Base-by-base conservation (phyloP, 805 yeast species). In the Maudiozyma turicensis region DNA sequence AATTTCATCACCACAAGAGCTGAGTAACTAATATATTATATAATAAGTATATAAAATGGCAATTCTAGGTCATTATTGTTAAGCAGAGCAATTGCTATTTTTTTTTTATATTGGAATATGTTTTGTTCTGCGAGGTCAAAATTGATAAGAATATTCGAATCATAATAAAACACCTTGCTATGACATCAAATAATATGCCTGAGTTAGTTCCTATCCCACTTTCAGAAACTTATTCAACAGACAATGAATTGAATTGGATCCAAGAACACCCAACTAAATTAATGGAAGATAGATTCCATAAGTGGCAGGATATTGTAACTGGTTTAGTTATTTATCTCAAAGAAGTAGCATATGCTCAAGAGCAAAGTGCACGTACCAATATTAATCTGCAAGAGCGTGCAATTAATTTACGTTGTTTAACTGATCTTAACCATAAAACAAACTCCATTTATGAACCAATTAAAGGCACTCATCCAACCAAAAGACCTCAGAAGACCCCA, bases 271-370 rank as follows among this genome's bases (percentile, higher is more conserved):
- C 96, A 34, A 86, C 95, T 3, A 95, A 86, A 51, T 75, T 84
- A 8, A 71, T 87, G 52, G 86, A 90, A n/a, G 76, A 79, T 41
- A 70, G 96, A 53, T 87, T 87, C 64, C 75, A 78, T 49, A 81
- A 88, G 8, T 87, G 95, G 93, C 72, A 93, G 47, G 75, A 78
- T 48, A 78, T 87, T 48, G 75, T 86, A 51, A 81, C 82, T 54
- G 82, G 86, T 47, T 66, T 88, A 54, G 75, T 82, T 35, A 73
- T 72, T 46, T 87, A 88, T 60, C 73, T 88, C 53, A 76, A 76
- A 54, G 93, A 86, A 58, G 82, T 80, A 44, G 84, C 86, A 8
- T 73, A 80, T 31, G 86, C 84, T 44, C 88, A 86, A 61, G 95
- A 87, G 64, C 93, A 86, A 60, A 75, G 83, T 48, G 74, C 74